These are phyloP conservation scores for Aspergillus sparsus DNA, from an alignment of 495 filamentous ascomycete genomes.

Conservation along the genomic window DNA sequence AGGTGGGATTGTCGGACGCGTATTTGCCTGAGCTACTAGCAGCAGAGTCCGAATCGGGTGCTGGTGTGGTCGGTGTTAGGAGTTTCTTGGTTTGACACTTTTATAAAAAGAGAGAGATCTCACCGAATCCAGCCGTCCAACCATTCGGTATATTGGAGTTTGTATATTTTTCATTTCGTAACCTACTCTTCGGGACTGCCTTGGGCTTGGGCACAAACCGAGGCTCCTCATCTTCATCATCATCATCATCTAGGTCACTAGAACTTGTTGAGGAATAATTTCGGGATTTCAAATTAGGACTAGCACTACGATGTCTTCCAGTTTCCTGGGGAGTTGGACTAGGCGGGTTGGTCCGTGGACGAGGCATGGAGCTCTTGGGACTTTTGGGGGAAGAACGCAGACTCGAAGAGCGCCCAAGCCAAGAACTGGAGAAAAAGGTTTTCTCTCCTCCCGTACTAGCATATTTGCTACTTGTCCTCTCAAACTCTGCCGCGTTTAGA, in stretches of 20 bases:
- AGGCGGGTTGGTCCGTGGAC: conserved; percentile 38
- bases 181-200: conserved; percentile 47
- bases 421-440: conserved; percentile 53
- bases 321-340: conserved; percentile 34
- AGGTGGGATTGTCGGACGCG: conserved; percentile 21
- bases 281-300: conserved; percentile 36
- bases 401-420: conserved; percentile 47
- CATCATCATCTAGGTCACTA: conserved; percentile 38
- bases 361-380: conserved; percentile 30
- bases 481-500: conserved; percentile 35
- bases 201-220: conserved; percentile 36
- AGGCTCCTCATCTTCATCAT: conserved; percentile 25
- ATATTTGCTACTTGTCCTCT: conserved; percentile 69
- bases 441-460: conserved; percentile 68
- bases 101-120: conserved; percentile 23
- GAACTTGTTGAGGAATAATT: conserved; percentile 42
- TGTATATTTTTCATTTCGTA: conserved; percentile 38
- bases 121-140: conserved; percentile 35
- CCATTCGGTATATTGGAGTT: conserved; percentile 32
- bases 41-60: conserved; percentile 43
- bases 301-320: conserved; percentile 42
- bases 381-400: conserved; percentile 46
- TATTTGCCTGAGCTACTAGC: conserved; percentile 26
- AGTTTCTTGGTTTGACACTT: not conserved
- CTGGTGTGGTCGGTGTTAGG: conserved; percentile 26